Conservation (phyloP, 1,284 basidiomycete genomes). For the Puccinia novopanici region DNA sequence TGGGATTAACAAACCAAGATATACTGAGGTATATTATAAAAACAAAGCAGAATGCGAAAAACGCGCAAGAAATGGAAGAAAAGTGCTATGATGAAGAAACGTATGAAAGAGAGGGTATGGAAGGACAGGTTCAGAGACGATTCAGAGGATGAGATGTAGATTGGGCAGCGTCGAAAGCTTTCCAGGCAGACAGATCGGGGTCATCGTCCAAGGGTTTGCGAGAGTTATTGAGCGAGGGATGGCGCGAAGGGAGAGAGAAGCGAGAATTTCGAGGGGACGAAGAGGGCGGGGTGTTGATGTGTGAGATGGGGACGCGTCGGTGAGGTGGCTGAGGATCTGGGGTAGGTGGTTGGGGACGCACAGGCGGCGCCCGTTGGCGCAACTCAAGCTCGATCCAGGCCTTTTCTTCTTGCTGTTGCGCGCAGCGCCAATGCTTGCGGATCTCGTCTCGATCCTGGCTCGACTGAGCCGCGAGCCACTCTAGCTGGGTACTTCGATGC, state of each 20-base stretch:
- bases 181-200: conserved; percentile 29
- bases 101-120: not conserved
- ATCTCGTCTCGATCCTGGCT: conserved; percentile 36
- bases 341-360: not conserved
- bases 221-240: not conserved
- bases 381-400: conserved; percentile 8
- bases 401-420: conserved; percentile 8
- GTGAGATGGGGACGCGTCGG: not conserved
- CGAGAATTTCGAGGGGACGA: not conserved
- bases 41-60: not conserved
- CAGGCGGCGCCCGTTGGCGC: not conserved
- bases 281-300: not conserved
- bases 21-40: not conserved
- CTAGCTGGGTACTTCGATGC: conserved; percentile 27
- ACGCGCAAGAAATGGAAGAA: not conserved
- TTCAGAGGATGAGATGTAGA: not conserved
- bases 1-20: not conserved
- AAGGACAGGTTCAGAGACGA: not conserved
- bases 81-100: not conserved
- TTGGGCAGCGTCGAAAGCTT: conserved; percentile 23
- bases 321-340: not conserved
- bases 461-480: conserved; percentile 47
- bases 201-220: conserved; percentile 14
- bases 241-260: not conserved
- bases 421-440: conserved; percentile 21